Evolutionary conservation across 148 eudicot genomes (phyloP).

Genomic region (Diospyros kaki): DNA sequence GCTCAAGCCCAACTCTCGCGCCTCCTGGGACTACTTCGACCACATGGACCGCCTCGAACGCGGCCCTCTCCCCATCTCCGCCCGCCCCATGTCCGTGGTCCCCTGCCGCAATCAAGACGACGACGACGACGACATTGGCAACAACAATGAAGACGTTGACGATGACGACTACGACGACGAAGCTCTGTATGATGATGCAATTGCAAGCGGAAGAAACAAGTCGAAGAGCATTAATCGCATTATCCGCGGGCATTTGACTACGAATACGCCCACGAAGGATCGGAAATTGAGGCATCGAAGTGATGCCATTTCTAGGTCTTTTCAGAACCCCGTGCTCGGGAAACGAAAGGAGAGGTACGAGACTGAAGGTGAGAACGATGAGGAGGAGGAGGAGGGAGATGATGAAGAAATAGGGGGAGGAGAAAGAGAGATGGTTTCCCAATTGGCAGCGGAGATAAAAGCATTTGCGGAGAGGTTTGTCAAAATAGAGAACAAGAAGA

Average conservation of each 20-base stretch:
- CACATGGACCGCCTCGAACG: conserved; percentile 63
- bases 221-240: conserved; percentile 28
- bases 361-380: conserved; percentile 12
- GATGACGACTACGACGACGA: conserved; percentile 15
- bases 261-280: neutral
- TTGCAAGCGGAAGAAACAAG: conserved; percentile 11
- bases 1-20: conserved; percentile 33
- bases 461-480: conserved; percentile 57
- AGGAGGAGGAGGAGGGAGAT: conserved; percentile 24
- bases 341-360: conserved; percentile 17
- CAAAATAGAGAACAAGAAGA: conserved; percentile 61
- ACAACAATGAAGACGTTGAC: conserved; percentile 15
- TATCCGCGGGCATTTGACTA: conserved; percentile 6
- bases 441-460: conserved; percentile 57
- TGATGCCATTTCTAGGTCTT: conserved; percentile 23
- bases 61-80: conserved; percentile 64
- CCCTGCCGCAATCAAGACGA: conserved; percentile 14
- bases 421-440: conserved; percentile 17
- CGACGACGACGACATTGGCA: neutral
- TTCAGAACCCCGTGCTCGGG: conserved; percentile 19
- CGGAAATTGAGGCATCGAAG: conserved; percentile 12
- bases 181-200: neutral
- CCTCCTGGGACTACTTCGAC: conserved; percentile 60
- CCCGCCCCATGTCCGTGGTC: conserved; percentile 25
- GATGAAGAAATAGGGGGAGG: conserved; percentile 13